A percentile compares a stretch with the other conserved stretches of the same genome.
phyloP scores from a whole-genome alignment of 164 flowering plant species.

The Macadamia tetraphylla region DNA sequence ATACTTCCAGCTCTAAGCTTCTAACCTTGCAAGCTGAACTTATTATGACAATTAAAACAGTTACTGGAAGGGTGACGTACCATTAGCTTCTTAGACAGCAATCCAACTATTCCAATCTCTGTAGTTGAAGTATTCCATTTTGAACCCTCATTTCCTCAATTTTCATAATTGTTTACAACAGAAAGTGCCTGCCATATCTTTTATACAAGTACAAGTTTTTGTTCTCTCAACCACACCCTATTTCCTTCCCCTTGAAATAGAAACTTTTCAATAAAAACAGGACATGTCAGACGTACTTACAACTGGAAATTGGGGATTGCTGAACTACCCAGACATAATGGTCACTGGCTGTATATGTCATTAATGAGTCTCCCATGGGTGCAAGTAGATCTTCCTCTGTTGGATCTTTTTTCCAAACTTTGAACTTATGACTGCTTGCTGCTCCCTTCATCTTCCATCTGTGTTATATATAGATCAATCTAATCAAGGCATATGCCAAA shows the following conservation, averaged over 20 bases:
- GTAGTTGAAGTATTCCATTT: neutral
- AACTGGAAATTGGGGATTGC: slow-evolving; percentile 1
- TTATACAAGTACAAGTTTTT: slow-evolving; percentile 4
- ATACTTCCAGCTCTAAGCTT: too few species aligned
- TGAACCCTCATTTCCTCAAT: neutral
- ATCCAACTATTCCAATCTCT: slow-evolving; percentile 3
- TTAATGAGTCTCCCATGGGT: slow-evolving; percentile 3
- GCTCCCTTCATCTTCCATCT: slow-evolving; percentile 16
- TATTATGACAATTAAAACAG: neutral
- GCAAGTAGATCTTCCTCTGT: slow-evolving; percentile 14
- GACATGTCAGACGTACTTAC: slow-evolving; percentile 20
- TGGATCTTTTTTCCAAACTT: slow-evolving; percentile 4
- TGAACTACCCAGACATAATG: neutral
- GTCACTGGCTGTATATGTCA: neutral
- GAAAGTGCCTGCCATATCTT: neutral
- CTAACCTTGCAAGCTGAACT: too few species aligned
- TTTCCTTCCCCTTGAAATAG: neutral
- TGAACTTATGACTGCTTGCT: slow-evolving; percentile 6
- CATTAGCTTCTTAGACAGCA: neutral
- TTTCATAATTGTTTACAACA: neutral
- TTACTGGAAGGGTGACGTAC: neutral
- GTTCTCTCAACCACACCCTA: neutral
- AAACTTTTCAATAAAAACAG: neutral
- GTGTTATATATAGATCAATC: neutral
- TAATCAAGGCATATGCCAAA: neutral